Evolutionary conservation across 208 protist species (phyloP), one percentile per base, ranked within the genome.

Genomic region (Crithidia expoeki): DNA sequence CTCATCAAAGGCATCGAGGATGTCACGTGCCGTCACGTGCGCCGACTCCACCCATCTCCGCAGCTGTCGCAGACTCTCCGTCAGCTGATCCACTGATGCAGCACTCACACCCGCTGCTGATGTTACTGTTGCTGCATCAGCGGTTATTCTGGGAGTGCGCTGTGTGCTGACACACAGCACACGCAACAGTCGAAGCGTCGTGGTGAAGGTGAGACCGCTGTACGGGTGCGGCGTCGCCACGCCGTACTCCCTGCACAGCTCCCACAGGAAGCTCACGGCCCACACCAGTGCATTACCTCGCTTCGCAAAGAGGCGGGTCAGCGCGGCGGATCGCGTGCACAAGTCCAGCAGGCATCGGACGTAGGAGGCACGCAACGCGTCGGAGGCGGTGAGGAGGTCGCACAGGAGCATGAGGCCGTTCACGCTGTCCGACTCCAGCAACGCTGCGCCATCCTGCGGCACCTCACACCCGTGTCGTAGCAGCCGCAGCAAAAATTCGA

Each of bases 231-330:
- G 72, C 17, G 34, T 38, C 9, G 34, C 36, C 25, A 46, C 56
- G 30, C 84, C 86, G 65, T 88, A 93, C 77, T 96, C 88, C 38
- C 46, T 68, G 60, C 74, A 82, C 28, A 96, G 74, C 72, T 90
- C 82, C 55, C 60, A 64, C 10, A 81, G 52, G 57, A 94, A 93
- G 23, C 71, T 59, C 28, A 96, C 56, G 1, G 85, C 66, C 89
- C 88, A 96, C 49, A 72, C 42, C 46, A 96, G 71, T 25, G 91
- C 32, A 9, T 85, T 78, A 11, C 76, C 88, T 23, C 81, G 69
- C 21, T 82, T 46, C 9, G 86, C 83, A 9, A 88, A 56, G 52
- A 85, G 75, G 16, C 49, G 46, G 4, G 88, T 85, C 21, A 96
- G 80, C 32, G 52, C 34, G 51, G 63, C 62, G 6, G 88, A 94